Base-by-base conservation (phyloP, 2,329 filamentous ascomycete species). In the Cladosporium sp. region DNA sequence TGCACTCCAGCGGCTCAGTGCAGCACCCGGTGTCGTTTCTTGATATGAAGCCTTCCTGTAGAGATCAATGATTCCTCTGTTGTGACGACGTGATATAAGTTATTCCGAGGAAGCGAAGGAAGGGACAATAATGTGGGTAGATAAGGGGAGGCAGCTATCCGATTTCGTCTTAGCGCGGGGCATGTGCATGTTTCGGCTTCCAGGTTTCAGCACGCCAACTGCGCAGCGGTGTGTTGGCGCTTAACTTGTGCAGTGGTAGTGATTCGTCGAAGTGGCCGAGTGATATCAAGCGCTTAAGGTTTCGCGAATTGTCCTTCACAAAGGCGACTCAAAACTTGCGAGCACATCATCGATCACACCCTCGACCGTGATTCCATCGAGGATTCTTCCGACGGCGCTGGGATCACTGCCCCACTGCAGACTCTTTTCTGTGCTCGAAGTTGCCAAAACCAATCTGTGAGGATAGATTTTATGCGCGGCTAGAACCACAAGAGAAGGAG, bases 391-490 rank as follows among this genome's bases (percentile, higher is more conserved):
- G 1, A 97, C 86, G 4, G 91, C 90, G 32, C 85, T 83, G 0
- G 90, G 70, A 62, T 90, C 88, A 76, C 94, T 97, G 0, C 95
- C 95, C 88, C 96, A 99, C 76, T 97, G 92, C 81, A 97, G 85
- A 76, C 93, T 97, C 57, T 93, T 85, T 79, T 98, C 95, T 65
- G 88, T 86, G 67, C 87, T 85, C 0, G 91, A 85, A 1, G 80
- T 78, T 0, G 90, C 87, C 64, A 97, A 85, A 16, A 86, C 78
- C 34, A 99, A 88, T 10, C 93, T 89, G 79, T 99, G 95, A 21
- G 90, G 84, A 74, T 96, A 99, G 26, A 96, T 86, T 79, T 98
- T 98, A 67, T 87, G 87, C 1, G 90, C 89, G 5, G 95, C 95
- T 54, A 99, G 82, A 8, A 85, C 87, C 23, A 97, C 89, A 28